Base-by-base conservation (phyloP, 2,329 filamentous ascomycete species). In the Pestalotiopsis fici region DNA sequence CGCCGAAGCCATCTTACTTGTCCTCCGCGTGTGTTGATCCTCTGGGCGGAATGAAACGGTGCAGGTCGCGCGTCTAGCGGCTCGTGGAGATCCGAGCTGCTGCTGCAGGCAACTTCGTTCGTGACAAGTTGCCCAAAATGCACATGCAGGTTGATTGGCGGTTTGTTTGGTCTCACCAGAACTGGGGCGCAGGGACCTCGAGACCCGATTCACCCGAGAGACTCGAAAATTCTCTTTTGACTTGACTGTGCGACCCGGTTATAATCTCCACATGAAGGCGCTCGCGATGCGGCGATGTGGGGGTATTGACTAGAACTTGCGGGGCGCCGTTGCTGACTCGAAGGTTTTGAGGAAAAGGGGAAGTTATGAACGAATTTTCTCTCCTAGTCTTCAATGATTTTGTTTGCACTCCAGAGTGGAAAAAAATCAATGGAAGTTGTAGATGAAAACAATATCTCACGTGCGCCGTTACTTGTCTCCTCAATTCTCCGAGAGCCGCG, bases 91-190 rank as follows among this genome's bases (percentile, higher is more conserved):
- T 54, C 47, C 25, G 28, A 35, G 21, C 61, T 64, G 37, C 37
- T 31, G 57, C 27, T n/a, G 31, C n/a, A n/a, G 43, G 31, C 31
- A 35, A 35, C 18, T 50, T 13, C n/a, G 25, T 64, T 64, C 43
- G 61, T 64, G 50, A 54, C 61, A 31, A 64, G 25, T 64, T 64
- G 61, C 61, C 61, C 37, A 23, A 35, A 64, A n/a, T 47, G 35
- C 21, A 55, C 43, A 31, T 54, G 3, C 27, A 23, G 47, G 61
- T 25, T 25, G 31, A 12, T 47, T 13, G 43, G 15, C 43, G 43
- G 18, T n/a, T 50, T 18, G 21, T n/a, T 3, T 50, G 43, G 43
- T 50, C 43, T 50, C 43, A 50, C 43, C 43, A 50, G 43, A 23
- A 50, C 43, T 50, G 43, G 43, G 43, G 43, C 43, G 43, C 43